These are phyloP conservation scores for Lentinula sp. DNA, from an alignment of 768 basidiomycete species.

Conservation along the genomic window DNA sequence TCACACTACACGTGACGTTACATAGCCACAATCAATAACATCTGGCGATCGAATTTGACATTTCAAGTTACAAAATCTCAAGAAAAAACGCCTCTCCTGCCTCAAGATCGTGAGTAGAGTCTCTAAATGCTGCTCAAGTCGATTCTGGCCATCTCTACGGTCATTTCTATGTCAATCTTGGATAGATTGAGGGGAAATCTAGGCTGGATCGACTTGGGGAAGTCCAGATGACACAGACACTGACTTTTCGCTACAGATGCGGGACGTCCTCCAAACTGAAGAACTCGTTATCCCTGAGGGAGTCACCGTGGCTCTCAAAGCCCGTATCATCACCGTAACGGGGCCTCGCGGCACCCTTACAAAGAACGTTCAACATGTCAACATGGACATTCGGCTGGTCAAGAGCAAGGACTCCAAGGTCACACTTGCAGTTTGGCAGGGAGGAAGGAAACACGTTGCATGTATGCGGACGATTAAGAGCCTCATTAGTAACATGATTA, in stretches of 20 bases:
- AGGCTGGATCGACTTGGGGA: background rate
- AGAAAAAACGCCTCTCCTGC: background rate
- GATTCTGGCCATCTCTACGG: background rate
- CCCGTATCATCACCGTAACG: conserved; percentile 85
- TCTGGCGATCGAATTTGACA: background rate
- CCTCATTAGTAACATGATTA: conserved; percentile 96
- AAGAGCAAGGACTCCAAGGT: conserved; percentile 78
- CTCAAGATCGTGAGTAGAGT: background rate
- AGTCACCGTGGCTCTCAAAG: conserved; percentile 83
- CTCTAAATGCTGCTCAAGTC: background rate
- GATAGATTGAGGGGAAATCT: background rate
- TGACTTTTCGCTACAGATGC: conserved; percentile 56
- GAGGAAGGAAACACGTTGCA: conserved; percentile 96
- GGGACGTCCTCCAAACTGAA: conserved; percentile 90
- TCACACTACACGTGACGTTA: background rate
- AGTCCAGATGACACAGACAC: conserved; percentile 34
- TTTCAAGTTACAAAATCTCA: background rate
- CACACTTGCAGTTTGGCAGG: conserved; percentile 95
- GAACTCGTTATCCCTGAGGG: conserved; percentile 84
- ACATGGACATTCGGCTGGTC: conserved; percentile 87
- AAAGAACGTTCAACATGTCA: conserved; percentile 88
- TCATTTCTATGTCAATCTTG: background rate
- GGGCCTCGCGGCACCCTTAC: conserved; percentile 91
- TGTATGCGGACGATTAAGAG: conserved; percentile 95
- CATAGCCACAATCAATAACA: background rate